A percentile compares a stretch with the other conserved stretches of the same genome.
These are phyloP conservation scores for Arthroderma uncinatum DNA, from an alignment of 2,329 filamentous ascomycete genomes.

Conservation along the genomic window DNA sequence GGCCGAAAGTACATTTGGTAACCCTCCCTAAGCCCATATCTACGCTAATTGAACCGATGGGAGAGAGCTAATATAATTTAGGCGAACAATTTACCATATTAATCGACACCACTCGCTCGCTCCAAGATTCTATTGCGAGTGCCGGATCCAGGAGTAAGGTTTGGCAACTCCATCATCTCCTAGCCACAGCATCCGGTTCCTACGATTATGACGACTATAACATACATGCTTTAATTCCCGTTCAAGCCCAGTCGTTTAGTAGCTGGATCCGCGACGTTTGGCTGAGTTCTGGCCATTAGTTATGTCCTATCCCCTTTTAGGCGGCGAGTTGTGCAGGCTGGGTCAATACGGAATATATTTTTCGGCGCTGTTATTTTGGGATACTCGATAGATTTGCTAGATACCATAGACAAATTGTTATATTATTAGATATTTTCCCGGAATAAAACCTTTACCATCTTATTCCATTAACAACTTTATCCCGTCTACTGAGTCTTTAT, in stretches of 20 bases:
- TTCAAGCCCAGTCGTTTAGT: constrained; percentile 43
- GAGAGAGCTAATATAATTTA: constrained; percentile 7
- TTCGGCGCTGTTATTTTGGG: not conserved
- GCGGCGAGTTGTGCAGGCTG: too few relatives aligned
- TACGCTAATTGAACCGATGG: not conserved
- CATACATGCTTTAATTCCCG: constrained; percentile 43
- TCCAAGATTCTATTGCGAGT: constrained; percentile 19
- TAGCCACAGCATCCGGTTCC: constrained; percentile 56
- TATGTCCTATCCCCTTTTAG: too few relatives aligned
- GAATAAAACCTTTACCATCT: not conserved
- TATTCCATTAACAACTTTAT: constrained; percentile 5
- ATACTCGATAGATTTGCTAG: not conserved
- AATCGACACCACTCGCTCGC: constrained; percentile 18
- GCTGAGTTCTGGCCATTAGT: constrained; percentile 16
- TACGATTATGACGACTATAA: constrained; percentile 54
- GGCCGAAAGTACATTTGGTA: constrained; percentile 39
- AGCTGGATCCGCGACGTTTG: constrained; percentile 46
- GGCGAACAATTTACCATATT: constrained; percentile 20
- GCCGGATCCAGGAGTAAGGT: constrained; percentile 23
- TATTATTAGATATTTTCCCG: too few relatives aligned
- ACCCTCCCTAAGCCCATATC: constrained; percentile 4
- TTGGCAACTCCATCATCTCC: constrained; percentile 45
- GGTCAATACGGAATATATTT: too few relatives aligned
- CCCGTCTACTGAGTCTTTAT: constrained; percentile 5
- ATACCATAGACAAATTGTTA: not conserved